phyloP scores from a whole-genome alignment of 73 alveolate species.

The Paramecium biaurelia region DNA sequence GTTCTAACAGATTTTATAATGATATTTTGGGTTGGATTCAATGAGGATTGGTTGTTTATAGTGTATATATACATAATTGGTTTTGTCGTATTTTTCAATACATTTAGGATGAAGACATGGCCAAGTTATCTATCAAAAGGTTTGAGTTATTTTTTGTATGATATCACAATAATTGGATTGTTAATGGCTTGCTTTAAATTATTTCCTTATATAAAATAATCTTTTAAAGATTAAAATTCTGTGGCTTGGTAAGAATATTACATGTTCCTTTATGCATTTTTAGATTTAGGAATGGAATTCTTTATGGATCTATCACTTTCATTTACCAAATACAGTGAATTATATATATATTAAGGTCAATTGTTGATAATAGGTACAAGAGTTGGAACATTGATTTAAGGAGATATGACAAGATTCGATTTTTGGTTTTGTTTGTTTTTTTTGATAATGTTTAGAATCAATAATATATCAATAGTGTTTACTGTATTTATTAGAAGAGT shows the following conservation, averaged over 20 bases:
- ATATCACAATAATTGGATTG: slow-evolving; percentile 4
- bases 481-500: background rate
- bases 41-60: slow-evolving; percentile 36
- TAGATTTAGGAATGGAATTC: slow-evolving; percentile 13
- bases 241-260: slow-evolving; percentile 1
- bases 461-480: slow-evolving; percentile 3
- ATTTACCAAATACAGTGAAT: background rate
- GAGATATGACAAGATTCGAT: slow-evolving; percentile 18
- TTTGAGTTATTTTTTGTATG: background rate
- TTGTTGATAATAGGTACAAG: slow-evolving; percentile 35
- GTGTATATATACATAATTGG: background rate
- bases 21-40: slow-evolving; percentile 40
- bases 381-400: background rate
- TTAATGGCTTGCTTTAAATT: background rate
- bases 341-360: slow-evolving; percentile 1
- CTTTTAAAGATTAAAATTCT: background rate
- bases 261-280: background rate
- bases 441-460: background rate
- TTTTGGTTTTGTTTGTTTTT: slow-evolving; percentile 39
- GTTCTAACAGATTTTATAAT: background rate
- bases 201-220: background rate
- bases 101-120: slow-evolving; percentile 40
- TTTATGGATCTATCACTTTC: slow-evolving; percentile 25
- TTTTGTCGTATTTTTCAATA: slow-evolving; percentile 20
- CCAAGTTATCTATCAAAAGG: background rate